A percentile compares a stretch with the other conserved stretches of the same genome.
Conservation (phyloP, 129 eudicot genomes). For the Escallonia herrerae region DNA sequence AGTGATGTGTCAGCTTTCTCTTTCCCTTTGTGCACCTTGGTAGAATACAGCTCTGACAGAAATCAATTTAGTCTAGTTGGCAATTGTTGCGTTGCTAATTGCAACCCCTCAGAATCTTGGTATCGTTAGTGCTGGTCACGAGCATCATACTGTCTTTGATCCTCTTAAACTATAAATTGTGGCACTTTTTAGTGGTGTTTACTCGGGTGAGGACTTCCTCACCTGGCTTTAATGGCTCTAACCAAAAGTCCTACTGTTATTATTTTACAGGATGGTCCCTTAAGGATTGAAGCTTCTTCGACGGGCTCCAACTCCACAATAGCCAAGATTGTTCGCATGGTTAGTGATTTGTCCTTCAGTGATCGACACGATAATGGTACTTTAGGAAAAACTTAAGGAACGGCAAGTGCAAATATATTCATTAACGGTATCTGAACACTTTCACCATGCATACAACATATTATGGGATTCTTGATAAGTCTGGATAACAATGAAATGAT, state of each 20-base stretch:
- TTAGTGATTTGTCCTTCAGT: constrained; percentile 17
- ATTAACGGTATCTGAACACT: too few relatives aligned
- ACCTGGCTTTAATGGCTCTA: background rate
- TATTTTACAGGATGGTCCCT: constrained; percentile 79
- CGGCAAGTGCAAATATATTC: too few relatives aligned
- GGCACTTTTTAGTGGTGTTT: background rate
- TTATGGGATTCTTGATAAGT: too few relatives aligned
- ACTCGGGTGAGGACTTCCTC: background rate
- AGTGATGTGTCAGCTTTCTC: too few relatives aligned
- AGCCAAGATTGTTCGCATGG: constrained; percentile 84
- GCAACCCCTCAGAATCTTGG: background rate
- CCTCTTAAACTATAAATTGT: background rate
- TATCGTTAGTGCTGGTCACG: background rate
- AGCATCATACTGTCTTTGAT: background rate
- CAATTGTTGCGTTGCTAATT: too few relatives aligned
- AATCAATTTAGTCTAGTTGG: too few relatives aligned
- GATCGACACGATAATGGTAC: background rate
- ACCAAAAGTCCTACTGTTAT: background rate
- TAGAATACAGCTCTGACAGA: too few relatives aligned
- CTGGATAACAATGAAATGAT: too few relatives aligned
- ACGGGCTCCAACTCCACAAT: constrained; percentile 92
- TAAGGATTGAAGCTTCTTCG: constrained; percentile 83
- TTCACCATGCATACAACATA: too few relatives aligned
- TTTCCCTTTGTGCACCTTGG: too few relatives aligned
- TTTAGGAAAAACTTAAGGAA: background rate